Conservation (phyloP, 331 rosid genomes). For the Malus hybrid region DNA sequence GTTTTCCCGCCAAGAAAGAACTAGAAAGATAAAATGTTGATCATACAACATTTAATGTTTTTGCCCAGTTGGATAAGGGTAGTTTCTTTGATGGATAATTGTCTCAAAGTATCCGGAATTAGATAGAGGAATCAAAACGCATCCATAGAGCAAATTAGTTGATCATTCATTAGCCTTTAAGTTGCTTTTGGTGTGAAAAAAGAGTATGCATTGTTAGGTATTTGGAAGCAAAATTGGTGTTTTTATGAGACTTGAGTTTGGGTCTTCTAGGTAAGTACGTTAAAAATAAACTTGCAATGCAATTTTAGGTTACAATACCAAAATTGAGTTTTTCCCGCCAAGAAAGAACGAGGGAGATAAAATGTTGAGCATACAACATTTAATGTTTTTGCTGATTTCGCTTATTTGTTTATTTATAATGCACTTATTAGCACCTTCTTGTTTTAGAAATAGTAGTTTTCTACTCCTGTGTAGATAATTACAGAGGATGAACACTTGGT, state of each 20-base stretch:
- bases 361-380: background rate
- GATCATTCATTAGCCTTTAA: background rate
- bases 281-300: background rate
- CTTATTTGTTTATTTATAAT: background rate
- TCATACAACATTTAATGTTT: background rate
- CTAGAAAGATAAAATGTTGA: background rate
- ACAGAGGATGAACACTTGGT: background rate
- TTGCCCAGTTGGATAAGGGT: background rate
- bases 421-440: background rate
- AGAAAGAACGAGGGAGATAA: background rate
- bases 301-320: background rate
- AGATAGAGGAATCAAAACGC: background rate
- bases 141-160: background rate
- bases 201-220: background rate
- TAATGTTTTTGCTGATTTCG: background rate
- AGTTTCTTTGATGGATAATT: background rate
- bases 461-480: background rate
- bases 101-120: background rate
- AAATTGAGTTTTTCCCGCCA: conserved; percentile 5
- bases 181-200: background rate
- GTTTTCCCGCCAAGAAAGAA: conserved; percentile 3
- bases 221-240: background rate
- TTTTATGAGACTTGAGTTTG: background rate
- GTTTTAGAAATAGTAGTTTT: background rate
- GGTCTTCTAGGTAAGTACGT: background rate